Evolutionary conservation across 1,139 yeast genomes (phyloP), one percentile per base, ranked within the genome.

Genomic region (Meyerozyma smithsonii): DNA sequence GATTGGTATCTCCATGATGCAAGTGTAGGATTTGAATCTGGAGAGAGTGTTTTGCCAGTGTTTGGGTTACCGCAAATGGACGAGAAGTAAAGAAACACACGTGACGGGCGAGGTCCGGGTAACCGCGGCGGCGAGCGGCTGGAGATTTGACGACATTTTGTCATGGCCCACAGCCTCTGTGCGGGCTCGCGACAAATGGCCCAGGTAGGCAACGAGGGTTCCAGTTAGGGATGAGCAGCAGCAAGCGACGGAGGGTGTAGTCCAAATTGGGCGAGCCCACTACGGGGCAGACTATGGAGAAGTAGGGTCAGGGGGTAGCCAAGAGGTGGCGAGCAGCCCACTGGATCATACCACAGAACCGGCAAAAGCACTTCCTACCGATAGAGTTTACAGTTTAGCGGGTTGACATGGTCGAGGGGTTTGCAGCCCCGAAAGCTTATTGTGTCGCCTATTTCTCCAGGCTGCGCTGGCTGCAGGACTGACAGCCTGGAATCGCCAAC

Each of bases 111-210:
- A 15, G 15, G 12, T 26, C 6, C 30, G 30, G 14, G 30, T 12
- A 8, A 23, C n/a, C 12, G 25, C n/a, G 12, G 25, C n/a, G 25
- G 12, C 12, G 5, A 6, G 25, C 25, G 10, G 3, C 12, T 23
- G 25, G 2, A 12, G n/a, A 28, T 12, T 28, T 14, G 32, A 11
- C 15, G 17, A 4, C 17, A 15, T 14, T 2, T 4, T 14, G 8
- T n/a, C 11, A n/a, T 28, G 33, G 15, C 12, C 10, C 34, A 30
- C 34, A 30, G 34, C 34, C 34, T 17, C 34, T 10, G 21, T 30
- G 15, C 34, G 34, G 34, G 34, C 34, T 30, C 34, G 34, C 34
- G 34, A 18, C 34, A n/a, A n/a, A 5, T 16, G 16, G 30, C 30
- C 30, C 15, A 26, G 30, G 30, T 26, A 26, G 30, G 30, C 17